These are phyloP conservation scores for Byssochlamys sp. DNA, from an alignment of 2,329 filamentous ascomycete species.

Conservation along the genomic window DNA sequence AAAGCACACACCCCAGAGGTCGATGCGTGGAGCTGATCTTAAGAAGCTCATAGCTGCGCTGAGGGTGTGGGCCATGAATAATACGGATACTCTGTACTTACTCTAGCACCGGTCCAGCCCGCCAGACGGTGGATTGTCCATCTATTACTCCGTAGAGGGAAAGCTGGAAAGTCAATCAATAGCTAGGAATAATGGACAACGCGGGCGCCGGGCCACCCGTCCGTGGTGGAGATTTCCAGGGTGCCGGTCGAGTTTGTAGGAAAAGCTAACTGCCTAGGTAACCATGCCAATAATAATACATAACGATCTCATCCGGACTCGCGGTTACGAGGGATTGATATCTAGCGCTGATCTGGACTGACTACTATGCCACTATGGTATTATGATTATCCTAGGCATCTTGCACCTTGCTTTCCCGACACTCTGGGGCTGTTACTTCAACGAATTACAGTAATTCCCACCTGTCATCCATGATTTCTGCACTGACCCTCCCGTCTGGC, in stretches of 20 bases:
- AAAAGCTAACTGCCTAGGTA: not conserved
- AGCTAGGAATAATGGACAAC: not conserved
- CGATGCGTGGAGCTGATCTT: not conserved
- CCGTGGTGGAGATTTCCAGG: not conserved
- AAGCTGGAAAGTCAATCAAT: not conserved
- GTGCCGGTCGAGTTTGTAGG: not conserved
- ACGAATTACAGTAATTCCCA: not conserved
- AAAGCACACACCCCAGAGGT: not conserved
- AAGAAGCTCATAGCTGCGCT: not conserved
- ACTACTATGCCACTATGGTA: too few species aligned
- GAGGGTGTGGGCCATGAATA: not conserved
- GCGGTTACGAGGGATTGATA: too few species aligned
- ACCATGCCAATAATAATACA: not conserved
- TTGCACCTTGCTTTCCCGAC: not conserved
- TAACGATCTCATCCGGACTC: too few species aligned
- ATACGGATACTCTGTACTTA: not conserved
- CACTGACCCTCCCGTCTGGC: not conserved
- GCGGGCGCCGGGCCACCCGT: not conserved
- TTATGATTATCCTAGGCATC: too few species aligned
- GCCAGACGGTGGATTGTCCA: not conserved
- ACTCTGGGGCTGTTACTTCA: not conserved
- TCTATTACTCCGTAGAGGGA: too few species aligned
- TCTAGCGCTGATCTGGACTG: too few species aligned
- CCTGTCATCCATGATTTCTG: not conserved
- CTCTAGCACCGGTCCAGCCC: not conserved